These are phyloP conservation scores for Lagenaria siceraria DNA, from an alignment of 306 rosid genomes.

Conservation along the genomic window DNA sequence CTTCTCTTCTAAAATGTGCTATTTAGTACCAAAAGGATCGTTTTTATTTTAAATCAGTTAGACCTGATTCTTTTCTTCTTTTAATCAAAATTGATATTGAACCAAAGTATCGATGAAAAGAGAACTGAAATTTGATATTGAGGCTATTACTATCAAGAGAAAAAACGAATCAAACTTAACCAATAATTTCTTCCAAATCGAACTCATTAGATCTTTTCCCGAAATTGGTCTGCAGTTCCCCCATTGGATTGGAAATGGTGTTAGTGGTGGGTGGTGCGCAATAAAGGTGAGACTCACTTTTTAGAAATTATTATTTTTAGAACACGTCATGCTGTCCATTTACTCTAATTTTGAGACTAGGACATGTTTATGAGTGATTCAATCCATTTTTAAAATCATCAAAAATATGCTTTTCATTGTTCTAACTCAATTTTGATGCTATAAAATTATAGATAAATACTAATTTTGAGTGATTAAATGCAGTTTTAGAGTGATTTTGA, in stretches of 20 bases:
- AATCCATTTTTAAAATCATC: no score
- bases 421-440: no score
- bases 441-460: no score
- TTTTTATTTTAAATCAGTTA: not conserved
- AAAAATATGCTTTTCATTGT: no score
- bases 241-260: not conserved
- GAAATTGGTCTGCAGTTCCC: not conserved
- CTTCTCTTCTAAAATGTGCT: not conserved
- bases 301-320: not conserved
- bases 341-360: no score
- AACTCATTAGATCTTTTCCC: not conserved
- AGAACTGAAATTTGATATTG: not conserved
- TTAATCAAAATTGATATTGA: not conserved
- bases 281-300: not conserved
- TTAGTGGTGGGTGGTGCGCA: not conserved
- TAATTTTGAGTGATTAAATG: no score
- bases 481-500: no score
- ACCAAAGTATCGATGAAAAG: not conserved
- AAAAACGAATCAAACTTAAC: no score
- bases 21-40: not conserved
- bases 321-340: not conserved
- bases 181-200: not conserved
- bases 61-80: not conserved
- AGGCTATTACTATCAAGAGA: no score
- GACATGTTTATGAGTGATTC: no score